Conservation (phyloP, 2,329 filamentous ascomycete species). For the Periconia sp. region DNA sequence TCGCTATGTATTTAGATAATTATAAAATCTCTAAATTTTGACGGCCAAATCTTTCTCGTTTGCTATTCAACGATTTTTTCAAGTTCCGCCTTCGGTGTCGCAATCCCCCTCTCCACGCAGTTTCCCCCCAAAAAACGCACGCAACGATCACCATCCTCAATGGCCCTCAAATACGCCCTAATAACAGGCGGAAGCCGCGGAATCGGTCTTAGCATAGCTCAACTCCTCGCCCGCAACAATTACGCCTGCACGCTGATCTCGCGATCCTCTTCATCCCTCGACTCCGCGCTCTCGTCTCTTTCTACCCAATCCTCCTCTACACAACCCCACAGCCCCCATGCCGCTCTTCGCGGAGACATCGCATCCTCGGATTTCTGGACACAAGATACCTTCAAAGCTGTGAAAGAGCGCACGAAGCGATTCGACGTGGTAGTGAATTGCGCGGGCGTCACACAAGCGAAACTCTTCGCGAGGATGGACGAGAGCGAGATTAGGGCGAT, state of each 20-base stretch:
- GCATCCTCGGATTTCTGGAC: constrained; percentile 28
- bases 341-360: constrained; percentile 32
- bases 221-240: constrained; percentile 29
- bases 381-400: background rate
- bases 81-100: too few relatives aligned
- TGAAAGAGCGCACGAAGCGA: background rate
- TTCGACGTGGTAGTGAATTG: constrained; percentile 71
- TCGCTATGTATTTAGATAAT: too few relatives aligned
- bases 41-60: background rate
- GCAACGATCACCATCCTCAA: background rate
- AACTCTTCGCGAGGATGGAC: constrained; percentile 61
- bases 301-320: constrained; percentile 3
- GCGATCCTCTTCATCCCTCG: constrained; percentile 25
- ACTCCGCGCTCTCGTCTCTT: constrained; percentile 24
- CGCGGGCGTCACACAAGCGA: constrained; percentile 70
- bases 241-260: constrained; percentile 38
- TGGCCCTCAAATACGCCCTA: constrained; percentile 25
- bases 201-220: constrained; percentile 42
- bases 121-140: background rate
- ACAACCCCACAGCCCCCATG: constrained; percentile 9
- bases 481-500: constrained; percentile 57
- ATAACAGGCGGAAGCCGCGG: constrained; percentile 44
- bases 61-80: too few relatives aligned
- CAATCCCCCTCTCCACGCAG: background rate
- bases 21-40: too few relatives aligned